Evolutionary conservation across 2,329 filamentous ascomycete species (phyloP), one percentile per base, ranked within the genome.

Genomic region (Ophiostoma sp.): DNA sequence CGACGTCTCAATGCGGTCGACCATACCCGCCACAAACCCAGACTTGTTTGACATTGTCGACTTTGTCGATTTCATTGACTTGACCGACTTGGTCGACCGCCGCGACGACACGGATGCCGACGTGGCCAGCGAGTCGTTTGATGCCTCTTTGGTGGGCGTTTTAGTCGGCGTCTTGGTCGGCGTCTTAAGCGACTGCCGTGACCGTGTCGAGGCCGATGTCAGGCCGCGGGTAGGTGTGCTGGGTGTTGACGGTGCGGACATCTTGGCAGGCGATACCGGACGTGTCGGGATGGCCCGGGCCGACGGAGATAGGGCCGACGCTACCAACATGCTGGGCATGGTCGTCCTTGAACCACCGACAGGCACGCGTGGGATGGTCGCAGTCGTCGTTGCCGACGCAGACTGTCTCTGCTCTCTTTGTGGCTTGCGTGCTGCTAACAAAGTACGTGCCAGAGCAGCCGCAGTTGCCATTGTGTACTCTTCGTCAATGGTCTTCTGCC

Each of bases 21-120:
- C 83, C 83, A 87, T 85, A 63, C 80, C 79, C 64, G 84, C 74
- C 41, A 87, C 85, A 45, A 69, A 72, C 1, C 71, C 70, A 8
- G 69, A 7, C 49, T 68, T 69, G 69, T 38, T 52, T 65, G 52
- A 70, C 18, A 12, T 42, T 42, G 36, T 38, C 63, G 58, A 66
- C 66, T 4, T 63, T 44, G n/a, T 65, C 44, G 27, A 47, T 80
- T 75, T 14, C 81, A n/a, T 40, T 16, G 60, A 63, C 14, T 41
- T 36, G 4, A 40, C 18, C 9, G 68, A 69, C 49, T 36, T 18
- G 6, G 18, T 18, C 4, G 58, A 44, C 40, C 38, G 60, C 60
- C 58, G 38, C 36, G 38, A 27, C 27, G 27, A 27, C 27, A 27
- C 27, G 27, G 27, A 62, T n/a, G 58, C 58, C 36, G 58, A n/a